phyloP scores from a whole-genome alignment of 805 yeast species.

The Saccharomycopsis sp. region DNA sequence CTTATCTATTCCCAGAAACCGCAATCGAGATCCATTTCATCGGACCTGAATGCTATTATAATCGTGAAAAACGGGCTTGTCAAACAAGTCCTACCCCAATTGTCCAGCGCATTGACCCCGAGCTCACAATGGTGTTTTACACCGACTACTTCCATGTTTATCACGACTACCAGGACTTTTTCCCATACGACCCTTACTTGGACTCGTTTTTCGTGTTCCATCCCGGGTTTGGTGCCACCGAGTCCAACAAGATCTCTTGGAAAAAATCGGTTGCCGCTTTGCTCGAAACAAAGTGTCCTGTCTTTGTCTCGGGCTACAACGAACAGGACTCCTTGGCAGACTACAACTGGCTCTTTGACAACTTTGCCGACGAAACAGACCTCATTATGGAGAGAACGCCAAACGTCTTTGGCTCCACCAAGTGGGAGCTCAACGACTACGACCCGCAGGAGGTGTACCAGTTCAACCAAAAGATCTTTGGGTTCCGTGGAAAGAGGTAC shows the following conservation, averaged over 20 bases:
- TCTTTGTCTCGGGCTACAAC: slow-evolving; percentile 86
- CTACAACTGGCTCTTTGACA: slow-evolving; percentile 55
- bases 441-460: slow-evolving; percentile 92
- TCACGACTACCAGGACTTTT: slow-evolving; percentile 87
- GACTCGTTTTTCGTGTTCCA: slow-evolving; percentile 92
- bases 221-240: slow-evolving; percentile 86
- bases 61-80: slow-evolving; percentile 58
- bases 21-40: slow-evolving; percentile 82
- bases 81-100: slow-evolving; percentile 53
- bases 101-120: slow-evolving; percentile 63
- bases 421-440: slow-evolving; percentile 88
- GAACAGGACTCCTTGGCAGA: slow-evolving; percentile 63
- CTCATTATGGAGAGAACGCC: slow-evolving; percentile 63
- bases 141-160: slow-evolving; percentile 86
- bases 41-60: slow-evolving; percentile 87
- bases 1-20: slow-evolving; percentile 73
- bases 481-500: slow-evolving; percentile 92
- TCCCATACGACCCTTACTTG: slow-evolving; percentile 96
- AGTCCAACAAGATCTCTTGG: slow-evolving; percentile 81
- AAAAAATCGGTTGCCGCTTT: slow-evolving; percentile 75
- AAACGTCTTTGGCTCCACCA: slow-evolving; percentile 76
- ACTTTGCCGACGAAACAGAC: slow-evolving; percentile 71
- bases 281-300: slow-evolving; percentile 86
- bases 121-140: slow-evolving; percentile 68
- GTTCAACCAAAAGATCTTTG: slow-evolving; percentile 83